Evolutionary conservation across 192 early-diverging fungal species (phyloP).

Genomic region (Coemansia sp.): DNA sequence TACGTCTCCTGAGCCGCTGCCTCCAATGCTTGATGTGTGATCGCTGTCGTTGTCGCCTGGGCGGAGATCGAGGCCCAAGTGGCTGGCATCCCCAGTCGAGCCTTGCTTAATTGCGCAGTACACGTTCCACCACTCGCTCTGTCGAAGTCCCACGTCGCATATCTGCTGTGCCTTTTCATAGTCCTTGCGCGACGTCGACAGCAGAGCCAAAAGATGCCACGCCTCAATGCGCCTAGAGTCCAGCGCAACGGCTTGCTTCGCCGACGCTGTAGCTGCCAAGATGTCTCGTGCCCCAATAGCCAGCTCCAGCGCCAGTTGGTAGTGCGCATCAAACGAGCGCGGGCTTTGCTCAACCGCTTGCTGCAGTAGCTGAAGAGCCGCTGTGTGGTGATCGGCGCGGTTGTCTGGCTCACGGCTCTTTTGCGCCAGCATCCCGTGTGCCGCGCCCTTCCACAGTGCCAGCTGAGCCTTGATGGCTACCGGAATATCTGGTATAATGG

Average conservation of each 20-base stretch:
- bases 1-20: background rate
- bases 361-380: constrained; percentile 57
- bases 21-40: background rate
- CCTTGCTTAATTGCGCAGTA: constrained; percentile 23
- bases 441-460: constrained; percentile 44
- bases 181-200: constrained; percentile 69
- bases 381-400: constrained; percentile 62
- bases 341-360: constrained; percentile 57
- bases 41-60: constrained; percentile 16
- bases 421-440: constrained; percentile 36
- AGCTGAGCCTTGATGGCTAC: constrained; percentile 24
- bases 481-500: constrained; percentile 16
- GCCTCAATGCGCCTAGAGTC: constrained; percentile 61
- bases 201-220: constrained; percentile 73
- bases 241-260: constrained; percentile 58
- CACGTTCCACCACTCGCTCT: constrained; percentile 56
- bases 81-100: constrained; percentile 8
- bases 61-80: constrained; percentile 11
- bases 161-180: constrained; percentile 61
- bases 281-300: constrained; percentile 65
- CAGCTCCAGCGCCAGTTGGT: constrained; percentile 67
- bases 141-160: constrained; percentile 62
- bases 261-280: constrained; percentile 54
- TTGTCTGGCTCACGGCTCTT: constrained; percentile 61
- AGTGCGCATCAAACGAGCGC: constrained; percentile 58